Evolutionary conservation across 2,329 filamentous ascomycete genomes (phyloP), one percentile per base, ranked within the genome.

Genomic region (Emergomyces orientalis): DNA sequence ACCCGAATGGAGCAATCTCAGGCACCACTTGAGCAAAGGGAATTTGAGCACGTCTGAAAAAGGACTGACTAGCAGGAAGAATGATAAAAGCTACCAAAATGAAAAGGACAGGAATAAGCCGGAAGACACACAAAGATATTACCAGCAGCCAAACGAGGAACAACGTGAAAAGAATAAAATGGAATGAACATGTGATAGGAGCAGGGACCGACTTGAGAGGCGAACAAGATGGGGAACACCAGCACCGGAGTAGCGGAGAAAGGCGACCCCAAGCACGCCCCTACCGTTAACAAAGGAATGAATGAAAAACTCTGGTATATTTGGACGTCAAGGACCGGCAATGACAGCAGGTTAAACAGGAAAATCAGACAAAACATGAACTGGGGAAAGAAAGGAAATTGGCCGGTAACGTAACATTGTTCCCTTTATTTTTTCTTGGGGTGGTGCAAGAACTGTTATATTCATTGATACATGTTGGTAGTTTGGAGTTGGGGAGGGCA

Each of bases 261-360:
- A 55, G 32, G 52, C 30, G 30, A 17, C 7, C 11, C 37, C 30
- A 55, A 25, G 34, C 22, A 17, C n/a, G 11, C 27, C 54, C 4
- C 34, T 27, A 11, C n/a, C 22, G 22, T n/a, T 4, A 57, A 57
- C 34, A 63, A 63, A 59, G 57, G n/a, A 52, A 59, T 52, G 32
- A 6, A 51, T 22, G 2, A 60, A 39, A 11, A 9, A 9, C 41
- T 54, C 22, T 41, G 37, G 39, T 25, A 52, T 13, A 56, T 54
- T 47, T 37, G 30, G 7, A 25, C 14, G 22, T 37, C 27, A 25
- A 59, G 27, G 47, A 45, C 30, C 6, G 52, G 52, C 52, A 22
- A 55, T 37, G 52, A 19, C 19, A 55, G 52, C 19, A 34, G 17
- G 32, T 30, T 32, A 34, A n/a, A 34, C 51, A n/a, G 30, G 32